Percentiles rank a stretch among this genome's conserved stretches.
phyloP scores from a whole-genome alignment of 2,329 filamentous ascomycete genomes.

The Ophiostoma triangulosporum region DNA sequence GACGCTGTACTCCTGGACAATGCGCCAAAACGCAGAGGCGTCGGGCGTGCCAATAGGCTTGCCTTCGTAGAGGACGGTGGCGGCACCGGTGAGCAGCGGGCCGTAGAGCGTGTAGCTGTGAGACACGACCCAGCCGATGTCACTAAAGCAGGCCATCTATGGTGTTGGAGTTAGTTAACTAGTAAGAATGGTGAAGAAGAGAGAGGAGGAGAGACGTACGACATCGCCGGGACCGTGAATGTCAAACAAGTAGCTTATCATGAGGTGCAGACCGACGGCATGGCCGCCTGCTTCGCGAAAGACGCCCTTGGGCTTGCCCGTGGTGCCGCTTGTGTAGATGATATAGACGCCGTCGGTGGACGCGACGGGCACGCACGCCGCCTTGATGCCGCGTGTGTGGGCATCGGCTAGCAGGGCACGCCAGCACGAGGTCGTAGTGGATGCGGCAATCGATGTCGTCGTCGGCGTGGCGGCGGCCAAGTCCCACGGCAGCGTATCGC shows the following conservation, averaged over 20 bases:
- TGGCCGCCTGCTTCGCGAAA: conserved; percentile 73
- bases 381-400: conserved; percentile 16
- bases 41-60: conserved; percentile 85
- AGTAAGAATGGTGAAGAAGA: not conserved
- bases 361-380: conserved; percentile 57
- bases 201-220: not conserved
- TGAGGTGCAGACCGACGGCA: conserved; percentile 71
- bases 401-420: conserved; percentile 61
- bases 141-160: conserved; percentile 30
- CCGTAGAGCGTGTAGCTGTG: conserved; percentile 73
- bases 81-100: conserved; percentile 70
- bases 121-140: conserved; percentile 88
- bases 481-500: conserved; percentile 63
- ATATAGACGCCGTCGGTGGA: conserved; percentile 76
- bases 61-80: conserved; percentile 84
- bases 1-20: conserved; percentile 73
- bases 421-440: conserved; percentile 36
- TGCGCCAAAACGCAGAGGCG: conserved; percentile 76
- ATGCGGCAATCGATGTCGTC: not conserved
- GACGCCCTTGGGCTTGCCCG: conserved; percentile 71
- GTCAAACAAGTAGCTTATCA: conserved; percentile 70
- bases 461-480: conserved; percentile 39
- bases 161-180: not conserved
- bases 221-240: conserved; percentile 76
- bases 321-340: conserved; percentile 79